Conservation (phyloP, 306 rosid species). For the Ammopiptanthus mongolicus region DNA sequence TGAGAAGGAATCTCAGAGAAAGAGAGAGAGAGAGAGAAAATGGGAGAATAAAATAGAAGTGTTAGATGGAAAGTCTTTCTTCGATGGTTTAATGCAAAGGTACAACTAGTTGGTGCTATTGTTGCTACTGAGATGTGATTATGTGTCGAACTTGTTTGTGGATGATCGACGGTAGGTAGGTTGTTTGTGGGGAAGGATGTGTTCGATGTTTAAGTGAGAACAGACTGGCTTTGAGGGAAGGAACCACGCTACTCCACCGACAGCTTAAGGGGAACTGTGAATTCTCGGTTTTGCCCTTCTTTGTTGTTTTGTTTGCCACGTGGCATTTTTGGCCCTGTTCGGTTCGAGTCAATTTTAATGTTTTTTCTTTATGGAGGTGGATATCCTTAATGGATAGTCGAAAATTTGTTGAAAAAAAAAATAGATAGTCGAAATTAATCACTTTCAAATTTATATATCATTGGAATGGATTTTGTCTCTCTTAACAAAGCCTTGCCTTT, state of each 20-base stretch:
- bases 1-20: neutral
- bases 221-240: constrained; percentile 41
- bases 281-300: constrained; percentile 1
- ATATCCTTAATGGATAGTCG: too few species aligned
- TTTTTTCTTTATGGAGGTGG: too few species aligned
- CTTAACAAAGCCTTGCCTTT: too few species aligned
- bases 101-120: neutral
- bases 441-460: too few species aligned
- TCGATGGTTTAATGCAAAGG: neutral
- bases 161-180: neutral
- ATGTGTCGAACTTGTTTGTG: neutral
- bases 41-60: neutral
- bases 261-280: neutral
- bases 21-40: neutral
- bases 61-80: constrained; percentile 27
- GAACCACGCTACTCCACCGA: constrained; percentile 37
- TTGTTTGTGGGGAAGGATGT: neutral
- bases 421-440: too few species aligned
- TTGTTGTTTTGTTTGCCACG: neutral
- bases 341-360: neutral
- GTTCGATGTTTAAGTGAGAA: constrained; percentile 29
- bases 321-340: neutral
- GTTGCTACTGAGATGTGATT: neutral
- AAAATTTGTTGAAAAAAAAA: too few species aligned
- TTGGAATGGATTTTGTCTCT: too few species aligned